Evolutionary conservation across 2,329 filamentous ascomycete genomes (phyloP), one percentile per base, ranked within the genome.

Genomic region (Dactylonectria macrodidyma): DNA sequence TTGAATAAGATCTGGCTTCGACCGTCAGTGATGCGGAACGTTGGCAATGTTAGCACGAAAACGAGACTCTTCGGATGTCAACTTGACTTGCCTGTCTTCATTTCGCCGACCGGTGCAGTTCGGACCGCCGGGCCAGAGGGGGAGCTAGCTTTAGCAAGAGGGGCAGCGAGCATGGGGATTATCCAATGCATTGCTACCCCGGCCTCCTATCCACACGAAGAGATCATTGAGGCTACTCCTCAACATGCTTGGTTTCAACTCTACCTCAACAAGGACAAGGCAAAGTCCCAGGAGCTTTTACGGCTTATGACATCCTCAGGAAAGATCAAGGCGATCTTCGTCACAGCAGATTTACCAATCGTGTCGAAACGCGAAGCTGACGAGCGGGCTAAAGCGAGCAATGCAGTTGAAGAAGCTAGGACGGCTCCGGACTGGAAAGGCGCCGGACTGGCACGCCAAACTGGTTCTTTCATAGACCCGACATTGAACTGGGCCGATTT

Each of bases 401-500:
- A 56, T 19, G 9, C 12, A 2, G n/a, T 36, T 22, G 16, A n/a
- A 36, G 50, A 34, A 36, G 34, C n/a, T 6, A 82, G 84, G 7
- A 19, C 33, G 0, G 83, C 83, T 19, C 87, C 87, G 68, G 88
- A 90, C 75, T 72, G 78, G 58, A 84, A 88, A 71, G 90, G 89
- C 33, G 84, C 86, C 1, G 85, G 88, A 84, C 87, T 38, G 74
- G 90, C 67, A 79, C 87, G 68, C 4, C 60, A 56, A 14, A 87
- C 91, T 85, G 87, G 88, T 5, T 75, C 80, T 44, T 88, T 88
- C 79, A 85, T 92, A 75, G 89, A 91, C 76, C 75, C 88, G 1
- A 84, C 85, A n/a, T 80, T 90, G 11, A 41, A 84, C 83, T 94
- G 91, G 91, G 84, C 88, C 56, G 92, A 92, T 76, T 83, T 93